These are phyloP conservation scores for Candida ascalaphidarum DNA, from an alignment of 805 yeast genomes.

Conservation along the genomic window DNA sequence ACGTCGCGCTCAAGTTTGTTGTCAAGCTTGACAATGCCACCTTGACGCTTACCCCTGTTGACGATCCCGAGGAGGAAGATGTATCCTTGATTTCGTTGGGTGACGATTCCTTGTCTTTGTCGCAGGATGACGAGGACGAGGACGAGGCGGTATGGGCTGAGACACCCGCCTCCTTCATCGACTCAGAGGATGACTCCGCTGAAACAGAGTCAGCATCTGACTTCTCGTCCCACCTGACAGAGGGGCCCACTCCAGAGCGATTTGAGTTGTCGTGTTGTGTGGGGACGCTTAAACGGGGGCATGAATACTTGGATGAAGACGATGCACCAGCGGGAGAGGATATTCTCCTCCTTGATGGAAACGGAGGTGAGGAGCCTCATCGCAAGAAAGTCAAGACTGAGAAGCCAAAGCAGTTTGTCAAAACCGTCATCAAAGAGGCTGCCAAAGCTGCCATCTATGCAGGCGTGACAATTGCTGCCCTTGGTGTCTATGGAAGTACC, in stretches of 20 bases:
- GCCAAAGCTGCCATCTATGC: constrained; percentile 24
- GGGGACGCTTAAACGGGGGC: no score
- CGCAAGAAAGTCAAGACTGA: constrained; percentile 7
- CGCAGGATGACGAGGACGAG: constrained; percentile 1
- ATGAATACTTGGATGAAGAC: no score
- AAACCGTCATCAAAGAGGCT: constrained; percentile 18
- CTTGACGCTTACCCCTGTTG: no score
- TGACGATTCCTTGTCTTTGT: no score
- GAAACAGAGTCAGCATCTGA: background rate
- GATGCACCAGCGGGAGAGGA: no score
- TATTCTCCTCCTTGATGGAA: no score
- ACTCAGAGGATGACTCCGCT: background rate
- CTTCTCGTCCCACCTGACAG: background rate
- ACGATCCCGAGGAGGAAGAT: constrained; percentile 1
- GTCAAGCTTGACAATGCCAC: no score
- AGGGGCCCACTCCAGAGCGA: background rate
- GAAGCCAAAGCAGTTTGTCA: no score
- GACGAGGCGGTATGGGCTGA: background rate
- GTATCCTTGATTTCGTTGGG: no score
- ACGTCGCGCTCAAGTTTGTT: no score
- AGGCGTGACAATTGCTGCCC: constrained; percentile 21
- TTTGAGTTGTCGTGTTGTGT: background rate
- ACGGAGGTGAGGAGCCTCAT: no score
- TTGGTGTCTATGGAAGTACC: constrained; percentile 28
- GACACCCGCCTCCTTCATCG: background rate